Percentiles rank a stretch among this genome's conserved stretches.
Evolutionary conservation across 768 basidiomycete genomes (phyloP).

Genomic region (Hortiboletus campestris): DNA sequence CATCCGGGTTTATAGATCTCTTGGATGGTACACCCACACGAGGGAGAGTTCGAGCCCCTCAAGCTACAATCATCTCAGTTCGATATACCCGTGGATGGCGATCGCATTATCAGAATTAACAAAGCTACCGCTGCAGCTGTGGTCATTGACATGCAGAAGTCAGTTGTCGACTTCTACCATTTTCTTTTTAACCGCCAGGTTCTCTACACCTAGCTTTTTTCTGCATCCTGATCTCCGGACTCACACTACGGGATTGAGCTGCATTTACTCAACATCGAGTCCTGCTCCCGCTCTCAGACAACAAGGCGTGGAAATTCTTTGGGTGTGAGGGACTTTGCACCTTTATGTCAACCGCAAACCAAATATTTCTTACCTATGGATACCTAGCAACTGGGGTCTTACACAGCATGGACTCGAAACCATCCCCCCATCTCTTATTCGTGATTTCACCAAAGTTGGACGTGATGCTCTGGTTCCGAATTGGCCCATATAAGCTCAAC

Average conservation of each 20-base stretch:
- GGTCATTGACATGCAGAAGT: slow-evolving; percentile 80
- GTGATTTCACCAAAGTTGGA: slow-evolving; percentile 50
- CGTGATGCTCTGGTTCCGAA: slow-evolving; percentile 50
- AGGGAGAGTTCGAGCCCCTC: slow-evolving; percentile 30
- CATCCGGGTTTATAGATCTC: slow-evolving; percentile 63
- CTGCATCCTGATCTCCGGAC: slow-evolving; percentile 57
- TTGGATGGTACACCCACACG: slow-evolving; percentile 41
- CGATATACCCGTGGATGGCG: slow-evolving; percentile 55
- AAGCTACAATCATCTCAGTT: slow-evolving; percentile 38
- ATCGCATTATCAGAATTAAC: slow-evolving; percentile 50
- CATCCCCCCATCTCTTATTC: slow-evolving; percentile 58
- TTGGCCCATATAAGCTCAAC: slow-evolving; percentile 52
- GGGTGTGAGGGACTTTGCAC: slow-evolving; percentile 49
- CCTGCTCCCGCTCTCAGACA: slow-evolving; percentile 47
- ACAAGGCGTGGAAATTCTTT: slow-evolving; percentile 55
- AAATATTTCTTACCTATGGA: background rate
- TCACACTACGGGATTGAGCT: slow-evolving; percentile 55
- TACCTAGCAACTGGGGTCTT: slow-evolving; percentile 65
- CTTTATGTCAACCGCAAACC: background rate
- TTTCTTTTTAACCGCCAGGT: background rate
- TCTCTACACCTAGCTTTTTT: slow-evolving; percentile 49
- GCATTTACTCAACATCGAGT: slow-evolving; percentile 53
- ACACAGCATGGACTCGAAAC: slow-evolving; percentile 60
- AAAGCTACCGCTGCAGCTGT: slow-evolving; percentile 51
- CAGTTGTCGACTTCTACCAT: slow-evolving; percentile 13